A percentile compares a stretch with the other conserved stretches of the same genome.
These are phyloP conservation scores for Phytophthora idaei DNA, from an alignment of 352 stramenopile species.

Conservation along the genomic window DNA sequence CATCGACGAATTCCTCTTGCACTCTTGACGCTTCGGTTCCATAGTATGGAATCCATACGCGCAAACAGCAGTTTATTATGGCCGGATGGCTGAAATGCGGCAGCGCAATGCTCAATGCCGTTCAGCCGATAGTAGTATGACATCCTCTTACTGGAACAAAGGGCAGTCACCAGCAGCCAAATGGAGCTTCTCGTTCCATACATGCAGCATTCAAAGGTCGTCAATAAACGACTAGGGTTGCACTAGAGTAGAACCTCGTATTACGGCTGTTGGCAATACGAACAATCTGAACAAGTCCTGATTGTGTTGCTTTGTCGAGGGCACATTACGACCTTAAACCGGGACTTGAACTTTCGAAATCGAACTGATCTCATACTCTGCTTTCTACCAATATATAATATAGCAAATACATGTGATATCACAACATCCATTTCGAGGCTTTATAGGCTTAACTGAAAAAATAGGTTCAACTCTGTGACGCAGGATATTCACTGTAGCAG, in stretches of 20 bases:
- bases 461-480: neutral
- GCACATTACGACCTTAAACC: constrained; percentile 11
- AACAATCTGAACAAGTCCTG: neutral
- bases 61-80: no score
- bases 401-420: neutral
- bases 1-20: no score
- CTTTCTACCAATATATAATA: neutral
- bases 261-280: constrained; percentile 7
- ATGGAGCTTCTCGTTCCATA: no score
- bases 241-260: neutral
- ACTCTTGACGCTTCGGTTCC: no score
- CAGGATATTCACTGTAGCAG: constrained; percentile 2
- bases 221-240: neutral
- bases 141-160: no score
- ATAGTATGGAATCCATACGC: no score
- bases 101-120: no score
- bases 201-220: neutral
- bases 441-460: no score
- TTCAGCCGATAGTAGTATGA: no score
- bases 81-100: no score
- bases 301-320: neutral
- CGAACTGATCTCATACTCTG: neutral
- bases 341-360: constrained; percentile 26
- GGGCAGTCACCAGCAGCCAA: no score
- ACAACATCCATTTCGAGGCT: neutral